phyloP scores from a whole-genome alignment of 2,329 filamentous ascomycete genomes.

The Xylogone sp. region DNA sequence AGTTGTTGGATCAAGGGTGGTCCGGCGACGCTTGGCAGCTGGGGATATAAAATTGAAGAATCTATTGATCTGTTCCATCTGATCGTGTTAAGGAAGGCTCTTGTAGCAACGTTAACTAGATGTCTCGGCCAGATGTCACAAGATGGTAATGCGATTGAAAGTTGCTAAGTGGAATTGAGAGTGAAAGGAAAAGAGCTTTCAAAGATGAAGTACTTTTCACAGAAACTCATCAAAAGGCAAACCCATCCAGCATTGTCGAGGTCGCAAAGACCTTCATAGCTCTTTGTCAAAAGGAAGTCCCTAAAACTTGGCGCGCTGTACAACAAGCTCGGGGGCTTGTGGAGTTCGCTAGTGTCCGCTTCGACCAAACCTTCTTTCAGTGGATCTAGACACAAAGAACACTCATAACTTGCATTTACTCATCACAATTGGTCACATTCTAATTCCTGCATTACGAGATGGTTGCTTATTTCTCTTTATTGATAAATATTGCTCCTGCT shows the following conservation, averaged over 20 bases:
- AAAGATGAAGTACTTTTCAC: neutral
- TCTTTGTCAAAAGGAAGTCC: neutral
- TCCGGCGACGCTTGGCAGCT: conserved; percentile 25
- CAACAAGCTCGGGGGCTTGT: no score
- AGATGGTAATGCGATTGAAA: neutral
- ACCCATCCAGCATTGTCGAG: neutral
- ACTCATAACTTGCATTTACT: neutral
- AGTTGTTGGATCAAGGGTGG: conserved; percentile 19
- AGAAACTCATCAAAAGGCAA: neutral
- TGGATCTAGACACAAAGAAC: neutral
- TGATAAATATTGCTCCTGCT: neutral
- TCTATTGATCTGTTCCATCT: conserved; percentile 6
- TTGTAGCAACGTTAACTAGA: neutral
- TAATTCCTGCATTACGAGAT: neutral
- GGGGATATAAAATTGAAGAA: conserved; percentile 26
- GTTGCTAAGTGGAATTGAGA: neutral
- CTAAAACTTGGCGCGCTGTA: neutral
- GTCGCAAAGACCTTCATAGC: neutral
- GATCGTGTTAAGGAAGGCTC: neutral
- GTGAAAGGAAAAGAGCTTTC: neutral
- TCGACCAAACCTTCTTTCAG: neutral
- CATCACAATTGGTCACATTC: neutral
- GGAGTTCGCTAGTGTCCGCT: neutral
- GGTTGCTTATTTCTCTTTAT: neutral
- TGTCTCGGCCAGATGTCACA: neutral